Evolutionary conservation across 2,329 filamentous ascomycete species (phyloP).

Genomic region (Aspergillus thermomutatus): DNA sequence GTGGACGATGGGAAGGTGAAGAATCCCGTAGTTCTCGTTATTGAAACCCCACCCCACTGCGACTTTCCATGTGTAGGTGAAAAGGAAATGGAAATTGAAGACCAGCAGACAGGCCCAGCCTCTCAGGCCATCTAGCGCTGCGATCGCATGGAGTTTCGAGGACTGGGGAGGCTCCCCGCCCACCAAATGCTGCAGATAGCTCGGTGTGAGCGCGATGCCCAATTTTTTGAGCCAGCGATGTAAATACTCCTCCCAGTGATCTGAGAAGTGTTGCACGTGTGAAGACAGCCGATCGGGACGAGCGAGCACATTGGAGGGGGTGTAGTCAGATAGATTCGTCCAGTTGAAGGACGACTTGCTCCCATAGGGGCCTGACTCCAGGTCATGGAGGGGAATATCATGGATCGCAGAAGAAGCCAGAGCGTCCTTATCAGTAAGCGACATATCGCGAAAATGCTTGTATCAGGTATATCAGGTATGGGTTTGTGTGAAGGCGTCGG

Average conservation of each 20-base stretch:
- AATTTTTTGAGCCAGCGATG: slow-evolving; percentile 23
- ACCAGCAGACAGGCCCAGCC: slow-evolving; percentile 45
- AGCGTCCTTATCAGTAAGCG: slow-evolving; percentile 10
- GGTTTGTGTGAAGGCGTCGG: neutral
- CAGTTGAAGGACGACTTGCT: slow-evolving; percentile 10
- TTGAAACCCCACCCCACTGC: slow-evolving; percentile 40
- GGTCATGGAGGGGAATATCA: slow-evolving; percentile 27
- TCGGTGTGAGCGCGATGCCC: slow-evolving; percentile 32
- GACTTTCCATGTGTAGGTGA: slow-evolving; percentile 43
- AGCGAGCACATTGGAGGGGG: slow-evolving; percentile 20
- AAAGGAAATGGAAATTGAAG: slow-evolving; percentile 46
- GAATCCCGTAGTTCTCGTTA: slow-evolving; percentile 37
- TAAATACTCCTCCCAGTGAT: slow-evolving; percentile 24
- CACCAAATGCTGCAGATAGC: slow-evolving; percentile 34
- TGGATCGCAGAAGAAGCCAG: slow-evolving; percentile 21
- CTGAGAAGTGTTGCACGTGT: slow-evolving; percentile 15
- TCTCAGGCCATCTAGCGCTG: slow-evolving; percentile 41
- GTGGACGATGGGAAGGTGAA: slow-evolving; percentile 42
- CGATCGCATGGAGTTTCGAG: slow-evolving; percentile 35
- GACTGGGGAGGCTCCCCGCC: slow-evolving; percentile 26
- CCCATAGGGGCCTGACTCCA: slow-evolving; percentile 22
- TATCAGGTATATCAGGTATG: neutral
- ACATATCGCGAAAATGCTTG: slow-evolving; percentile 9
- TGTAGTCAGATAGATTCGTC: slow-evolving; percentile 23
- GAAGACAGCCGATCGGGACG: slow-evolving; percentile 14